A percentile compares a stretch with the other conserved stretches of the same genome.
phyloP scores from a whole-genome alignment of 2,329 filamentous ascomycete genomes.

The Plenodomus biglobosus region DNA sequence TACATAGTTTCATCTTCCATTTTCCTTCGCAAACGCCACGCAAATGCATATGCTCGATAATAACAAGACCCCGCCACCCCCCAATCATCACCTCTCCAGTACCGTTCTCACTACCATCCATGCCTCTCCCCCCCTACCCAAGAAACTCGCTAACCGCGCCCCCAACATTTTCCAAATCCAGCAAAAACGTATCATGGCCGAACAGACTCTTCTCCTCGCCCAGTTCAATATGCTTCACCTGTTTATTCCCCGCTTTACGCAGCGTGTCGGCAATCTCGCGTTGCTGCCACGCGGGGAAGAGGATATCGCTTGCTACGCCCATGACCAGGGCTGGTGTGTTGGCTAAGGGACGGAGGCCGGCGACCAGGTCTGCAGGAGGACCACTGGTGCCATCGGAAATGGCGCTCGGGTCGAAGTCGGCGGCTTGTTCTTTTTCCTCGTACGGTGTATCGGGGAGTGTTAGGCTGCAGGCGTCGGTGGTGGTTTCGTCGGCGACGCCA shows the following conservation, averaged over 20 bases:
- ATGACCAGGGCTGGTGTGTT: conserved; percentile 84
- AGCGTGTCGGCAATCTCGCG: conserved; percentile 87
- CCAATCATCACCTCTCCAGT: too few species aligned
- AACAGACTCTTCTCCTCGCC: conserved; percentile 94
- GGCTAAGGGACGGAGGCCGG: conserved; percentile 69
- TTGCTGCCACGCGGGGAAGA: conserved; percentile 98
- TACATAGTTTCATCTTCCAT: too few species aligned
- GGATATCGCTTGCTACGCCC: conserved; percentile 91
- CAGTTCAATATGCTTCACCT: conserved; percentile 84
- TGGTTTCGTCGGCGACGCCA: conserved; percentile 21
- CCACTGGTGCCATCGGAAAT: conserved; percentile 46
- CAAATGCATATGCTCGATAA: too few species aligned
- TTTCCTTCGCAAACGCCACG: too few species aligned
- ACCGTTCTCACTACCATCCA: too few species aligned
- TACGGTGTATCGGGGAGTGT: conserved; percentile 84
- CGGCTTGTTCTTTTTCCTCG: conserved; percentile 70
- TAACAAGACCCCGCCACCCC: too few species aligned
- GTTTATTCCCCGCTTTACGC: conserved; percentile 72
- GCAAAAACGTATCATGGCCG: conserved; percentile 92
- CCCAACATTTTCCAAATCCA: conserved; percentile 90
- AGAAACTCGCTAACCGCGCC: conserved; percentile 80
- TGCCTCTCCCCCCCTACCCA: conserved; percentile 50
- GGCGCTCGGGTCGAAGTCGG: conserved; percentile 29
- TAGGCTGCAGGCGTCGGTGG: conserved; percentile 67
- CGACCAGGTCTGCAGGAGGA: conserved; percentile 77